Conservation (phyloP, 129 eudicot genomes). For the Gnaphalium uliginosum region DNA sequence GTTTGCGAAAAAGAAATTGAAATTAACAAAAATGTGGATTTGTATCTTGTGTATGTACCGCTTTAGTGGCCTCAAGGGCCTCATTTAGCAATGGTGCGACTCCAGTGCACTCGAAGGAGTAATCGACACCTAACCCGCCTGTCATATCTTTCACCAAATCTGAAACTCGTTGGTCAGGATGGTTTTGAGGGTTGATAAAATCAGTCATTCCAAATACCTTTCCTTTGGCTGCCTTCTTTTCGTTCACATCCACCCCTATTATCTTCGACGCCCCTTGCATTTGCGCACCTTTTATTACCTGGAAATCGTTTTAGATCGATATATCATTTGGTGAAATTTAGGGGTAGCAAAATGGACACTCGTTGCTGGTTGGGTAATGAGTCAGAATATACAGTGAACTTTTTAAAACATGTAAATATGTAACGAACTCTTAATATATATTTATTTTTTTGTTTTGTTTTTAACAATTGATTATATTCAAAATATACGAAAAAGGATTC, state of each 20-base stretch:
- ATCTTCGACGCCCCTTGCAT: conserved; percentile 51
- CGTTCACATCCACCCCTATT: conserved; percentile 58
- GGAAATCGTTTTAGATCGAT: background rate
- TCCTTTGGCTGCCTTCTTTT: conserved; percentile 39
- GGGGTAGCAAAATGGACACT: background rate
- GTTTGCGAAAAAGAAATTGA: background rate
- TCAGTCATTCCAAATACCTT: conserved; percentile 54
- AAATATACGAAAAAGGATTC: too few species aligned
- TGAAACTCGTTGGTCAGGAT: conserved; percentile 36
- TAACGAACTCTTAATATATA: background rate
- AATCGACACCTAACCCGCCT: conserved; percentile 55
- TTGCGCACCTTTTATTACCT: conserved; percentile 55
- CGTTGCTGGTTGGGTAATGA: too few species aligned
- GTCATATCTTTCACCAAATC: conserved; percentile 49
- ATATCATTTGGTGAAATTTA: background rate
- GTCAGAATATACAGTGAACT: background rate
- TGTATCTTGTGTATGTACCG: conserved; percentile 27
- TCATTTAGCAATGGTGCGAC: conserved; percentile 45
- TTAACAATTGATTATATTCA: too few species aligned
- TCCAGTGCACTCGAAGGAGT: conserved; percentile 58
- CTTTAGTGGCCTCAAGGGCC: conserved; percentile 56
- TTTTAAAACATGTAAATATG: background rate
- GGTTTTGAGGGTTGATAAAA: conserved; percentile 48
- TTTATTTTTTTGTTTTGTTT: background rate
- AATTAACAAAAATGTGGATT: background rate